Evolutionary conservation across 2,329 filamentous ascomycete genomes (phyloP).

Genomic region (Fusarium graminum): DNA sequence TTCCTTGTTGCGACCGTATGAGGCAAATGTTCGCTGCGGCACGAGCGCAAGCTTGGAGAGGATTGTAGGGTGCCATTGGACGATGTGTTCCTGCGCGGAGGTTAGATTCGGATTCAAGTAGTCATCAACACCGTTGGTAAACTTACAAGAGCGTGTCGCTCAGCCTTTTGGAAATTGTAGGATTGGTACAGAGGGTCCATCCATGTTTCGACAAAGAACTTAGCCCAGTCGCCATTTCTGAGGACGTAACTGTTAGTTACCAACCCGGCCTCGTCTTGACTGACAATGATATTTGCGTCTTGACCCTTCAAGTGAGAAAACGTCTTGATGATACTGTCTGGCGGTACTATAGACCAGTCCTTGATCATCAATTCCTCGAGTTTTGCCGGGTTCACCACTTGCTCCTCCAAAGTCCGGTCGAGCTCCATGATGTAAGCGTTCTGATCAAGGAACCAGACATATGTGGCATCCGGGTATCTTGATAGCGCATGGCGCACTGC

Average conservation of each 20-base stretch:
- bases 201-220: conserved; percentile 95
- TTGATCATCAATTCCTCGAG: conserved; percentile 86
- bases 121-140: background rate
- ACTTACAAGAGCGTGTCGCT: conserved; percentile 87
- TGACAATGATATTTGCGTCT: conserved; percentile 83
- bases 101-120: background rate
- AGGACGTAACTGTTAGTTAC: conserved; percentile 83
- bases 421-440: conserved; percentile 92
- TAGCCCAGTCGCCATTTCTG: conserved; percentile 87
- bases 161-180: conserved; percentile 97
- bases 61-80: conserved; percentile 97
- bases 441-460: conserved; percentile 89
- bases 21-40: conserved; percentile 86
- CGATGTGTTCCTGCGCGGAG: conserved; percentile 77
- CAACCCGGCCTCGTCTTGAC: conserved; percentile 86
- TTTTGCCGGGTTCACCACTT: conserved; percentile 74
- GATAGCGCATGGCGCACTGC: conserved; percentile 91
- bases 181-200: conserved; percentile 92
- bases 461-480: conserved; percentile 79
- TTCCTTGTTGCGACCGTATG: conserved; percentile 72
- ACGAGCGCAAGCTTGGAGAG: conserved; percentile 89
- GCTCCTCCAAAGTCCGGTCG: conserved; percentile 73
- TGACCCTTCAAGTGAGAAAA: conserved; percentile 83
- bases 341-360: conserved; percentile 88
- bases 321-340: conserved; percentile 96